A percentile compares a stretch with the other conserved stretches of the same genome.
Evolutionary conservation across 768 basidiomycete species (phyloP).

Genomic region (Gautieria morchelliformis): DNA sequence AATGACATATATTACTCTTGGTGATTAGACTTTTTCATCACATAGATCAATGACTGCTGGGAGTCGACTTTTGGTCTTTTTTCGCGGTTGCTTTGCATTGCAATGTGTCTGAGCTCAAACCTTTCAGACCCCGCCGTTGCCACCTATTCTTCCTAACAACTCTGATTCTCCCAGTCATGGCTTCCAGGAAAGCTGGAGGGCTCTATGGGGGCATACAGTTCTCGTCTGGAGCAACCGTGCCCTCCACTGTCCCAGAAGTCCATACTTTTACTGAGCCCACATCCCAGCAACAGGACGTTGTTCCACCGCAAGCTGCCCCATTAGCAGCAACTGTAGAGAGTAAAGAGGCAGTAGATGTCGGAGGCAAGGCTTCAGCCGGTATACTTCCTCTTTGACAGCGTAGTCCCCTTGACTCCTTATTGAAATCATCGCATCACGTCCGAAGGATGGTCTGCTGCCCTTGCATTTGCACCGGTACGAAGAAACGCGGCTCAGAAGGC

Average conservation of each 20-base stretch:
- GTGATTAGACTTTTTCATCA: no score
- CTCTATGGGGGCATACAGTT: conserved; percentile 84
- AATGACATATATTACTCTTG: no score
- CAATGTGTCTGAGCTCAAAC: background rate
- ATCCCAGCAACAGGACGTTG: conserved; percentile 12
- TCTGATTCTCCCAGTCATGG: conserved; percentile 1
- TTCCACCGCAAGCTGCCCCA: conserved; percentile 14
- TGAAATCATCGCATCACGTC: conserved; percentile 29
- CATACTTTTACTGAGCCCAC: conserved; percentile 21
- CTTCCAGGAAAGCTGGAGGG: conserved; percentile 57
- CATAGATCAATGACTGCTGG: no score
- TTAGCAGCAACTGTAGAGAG: conserved; percentile 18
- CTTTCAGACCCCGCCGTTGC: background rate
- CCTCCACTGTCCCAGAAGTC: conserved; percentile 31
- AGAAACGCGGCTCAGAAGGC: conserved; percentile 45
- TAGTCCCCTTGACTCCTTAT: conserved; percentile 40
- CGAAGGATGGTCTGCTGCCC: conserved; percentile 81
- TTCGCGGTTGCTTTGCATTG: no score
- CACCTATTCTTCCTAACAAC: background rate
- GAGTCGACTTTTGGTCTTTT: no score
- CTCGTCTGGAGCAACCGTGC: conserved; percentile 54
- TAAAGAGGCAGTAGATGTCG: conserved; percentile 20
- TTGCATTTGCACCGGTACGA: conserved; percentile 80
- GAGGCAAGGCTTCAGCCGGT: conserved; percentile 46
- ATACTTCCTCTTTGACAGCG: conserved; percentile 34